Evolutionary conservation across 331 rosid genomes (phyloP), one percentile per base, ranked within the genome.

Genomic region (Dryas integrifolia): DNA sequence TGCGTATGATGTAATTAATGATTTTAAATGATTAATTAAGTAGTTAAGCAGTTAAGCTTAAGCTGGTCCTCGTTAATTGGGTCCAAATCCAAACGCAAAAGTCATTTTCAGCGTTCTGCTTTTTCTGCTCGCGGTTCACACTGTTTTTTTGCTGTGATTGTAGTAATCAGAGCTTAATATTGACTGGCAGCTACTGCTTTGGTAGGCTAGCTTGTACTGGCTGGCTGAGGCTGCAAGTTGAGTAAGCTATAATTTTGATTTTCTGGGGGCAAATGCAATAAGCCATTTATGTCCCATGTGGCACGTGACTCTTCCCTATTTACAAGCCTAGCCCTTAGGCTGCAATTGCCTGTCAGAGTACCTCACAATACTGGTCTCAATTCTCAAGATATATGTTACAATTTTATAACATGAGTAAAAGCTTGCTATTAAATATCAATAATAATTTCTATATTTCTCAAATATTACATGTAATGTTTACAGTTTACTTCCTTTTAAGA

Each of bases 281-380:
- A 55, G 5, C 10, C 2, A 9, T 50, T 21, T 44, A 5, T 67
- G 76, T 72, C 72, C 63, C 76, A 67, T 69, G 82, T 67, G 85
- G 78, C 79, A 81, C 73, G 79, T 77, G 79, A 72, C 40, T 68
- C 56, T 44, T 65, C 53, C 67, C 58, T 53, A 48, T 3, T 30
- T 46, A 15, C 50, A 55, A 63, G 77, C 69, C 80, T 51, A 51
- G 39, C 35, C 40, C 70, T 51, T 15, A 7, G 75, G 35, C 35
- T 30, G 35, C 3, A 30, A 30, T 59, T 59, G 26, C 12, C 8
- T 70, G 56, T 70, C 56, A 70, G 65, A 26, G 7, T 57, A 44
- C 21, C 65, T 24, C 2, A 1, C 38, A 3, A n/a, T 43, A 9
- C n/a, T 56, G 3, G 30, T 57, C 18, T 56, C 56, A 26, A 30